Base-by-base conservation (phyloP, 1,284 basidiomycete genomes). In the Taiwanofungus camphoratus region DNA sequence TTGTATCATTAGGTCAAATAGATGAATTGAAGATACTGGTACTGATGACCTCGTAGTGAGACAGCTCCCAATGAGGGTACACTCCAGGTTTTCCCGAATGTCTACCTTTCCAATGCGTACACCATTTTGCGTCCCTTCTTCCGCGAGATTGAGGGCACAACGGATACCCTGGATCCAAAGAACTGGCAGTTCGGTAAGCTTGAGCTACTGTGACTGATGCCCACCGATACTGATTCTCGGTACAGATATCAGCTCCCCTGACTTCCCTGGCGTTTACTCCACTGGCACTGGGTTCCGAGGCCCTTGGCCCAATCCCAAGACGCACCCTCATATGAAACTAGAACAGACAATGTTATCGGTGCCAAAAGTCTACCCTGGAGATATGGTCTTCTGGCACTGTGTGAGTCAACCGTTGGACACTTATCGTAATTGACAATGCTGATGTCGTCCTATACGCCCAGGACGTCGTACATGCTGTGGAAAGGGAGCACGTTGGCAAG, bases 331-430 rank as follows among this genome's bases (percentile, higher is more conserved):
- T 58, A 66, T 93, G 34, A 65, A 70, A 41, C 71, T 93, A 1
- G 73, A 76, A 3, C 62, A 77, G 45, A 83, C 80, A 1, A 91
- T 92, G 85, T 76, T 79, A 2, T 81, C 85, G 2, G 69, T 87
- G 7, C 86, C 87, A 0, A 73, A 70, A 46, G 87, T 91, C 7
- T 67, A 70, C 29, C 88, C 90, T 0, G 91, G 90, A 2, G 89
- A 92, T 57, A 79, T 83, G 59, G 87, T 89, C 1, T 90, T 89
- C 67, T 92, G 89, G 89, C 90, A 92, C 59, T 87, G 82, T 54
- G 77, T 72, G 44, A 38, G 67, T 47, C 20, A 22, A 36, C 30
- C 22, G 19, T 11, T 2, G 19, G 27, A 15, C 35, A 4, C 12
- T 11, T 30, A 15, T 7, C 18, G 27, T 19, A 13, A 8, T 27